These are phyloP conservation scores for Cairneyella variabilis DNA, from an alignment of 495 filamentous ascomycete species.

Conservation along the genomic window DNA sequence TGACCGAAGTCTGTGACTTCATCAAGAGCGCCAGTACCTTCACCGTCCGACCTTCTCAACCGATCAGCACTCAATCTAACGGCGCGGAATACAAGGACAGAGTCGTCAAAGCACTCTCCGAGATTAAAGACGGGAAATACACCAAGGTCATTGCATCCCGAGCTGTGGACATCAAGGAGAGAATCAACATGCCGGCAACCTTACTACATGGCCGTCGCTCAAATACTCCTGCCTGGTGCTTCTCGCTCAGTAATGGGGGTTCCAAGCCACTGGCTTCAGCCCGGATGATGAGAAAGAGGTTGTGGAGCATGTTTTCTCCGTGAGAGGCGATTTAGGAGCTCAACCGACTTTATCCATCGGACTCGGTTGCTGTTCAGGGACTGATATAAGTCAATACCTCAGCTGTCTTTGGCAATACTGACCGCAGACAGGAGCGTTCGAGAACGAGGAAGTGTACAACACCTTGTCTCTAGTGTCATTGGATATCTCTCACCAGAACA, in stretches of 20 bases:
- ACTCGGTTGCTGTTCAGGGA: constrained; percentile 1
- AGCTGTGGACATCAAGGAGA: neutral
- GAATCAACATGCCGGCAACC: constrained; percentile 7
- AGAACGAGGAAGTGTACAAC: constrained; percentile 11
- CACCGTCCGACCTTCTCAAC: neutral
- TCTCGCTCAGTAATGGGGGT: constrained; percentile 1
- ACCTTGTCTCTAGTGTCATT: constrained; percentile 6
- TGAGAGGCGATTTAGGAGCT: constrained; percentile 4
- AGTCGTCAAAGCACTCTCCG: neutral
- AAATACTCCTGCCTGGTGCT: constrained; percentile 10
- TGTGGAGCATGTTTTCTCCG: constrained; percentile 3
- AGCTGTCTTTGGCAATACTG: neutral
- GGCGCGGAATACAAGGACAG: neutral
- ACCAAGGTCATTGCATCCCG: constrained; percentile 9
- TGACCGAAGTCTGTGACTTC: neutral
- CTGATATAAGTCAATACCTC: no score
- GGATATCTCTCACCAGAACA: neutral
- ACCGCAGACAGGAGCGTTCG: neutral
- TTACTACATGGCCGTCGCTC: constrained; percentile 4
- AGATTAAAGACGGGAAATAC: constrained; percentile 8
- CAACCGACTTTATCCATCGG: neutral
- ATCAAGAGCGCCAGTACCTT: neutral
- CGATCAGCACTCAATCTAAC: neutral
- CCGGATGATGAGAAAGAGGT: constrained; percentile 14
- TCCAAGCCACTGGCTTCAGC: constrained; percentile 14